phyloP scores from a whole-genome alignment of 2,329 filamentous ascomycete species.

The Drechslerella coelobrocha region DNA sequence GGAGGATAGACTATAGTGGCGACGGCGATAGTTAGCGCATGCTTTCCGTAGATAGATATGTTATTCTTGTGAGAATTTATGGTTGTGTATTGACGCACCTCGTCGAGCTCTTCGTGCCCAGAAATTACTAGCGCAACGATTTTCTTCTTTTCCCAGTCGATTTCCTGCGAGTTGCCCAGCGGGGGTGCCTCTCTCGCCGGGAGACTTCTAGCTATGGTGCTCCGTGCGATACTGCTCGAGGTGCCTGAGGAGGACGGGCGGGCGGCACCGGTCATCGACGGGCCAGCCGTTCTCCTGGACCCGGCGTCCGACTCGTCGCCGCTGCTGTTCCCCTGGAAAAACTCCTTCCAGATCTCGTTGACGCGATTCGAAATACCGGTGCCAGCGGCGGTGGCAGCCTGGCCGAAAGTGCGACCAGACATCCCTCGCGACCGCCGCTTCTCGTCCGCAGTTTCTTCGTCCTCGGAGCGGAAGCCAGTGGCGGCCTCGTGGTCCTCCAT shows the following conservation, averaged over 20 bases:
- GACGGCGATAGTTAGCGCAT: constrained; percentile 17
- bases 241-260: constrained; percentile 35
- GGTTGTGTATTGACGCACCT: constrained; percentile 18
- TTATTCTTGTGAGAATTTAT: background rate
- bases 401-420: constrained; percentile 35
- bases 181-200: constrained; percentile 21
- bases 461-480: constrained; percentile 48
- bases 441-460: constrained; percentile 49
- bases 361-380: constrained; percentile 29
- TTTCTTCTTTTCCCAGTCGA: constrained; percentile 48
- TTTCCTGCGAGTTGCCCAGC: constrained; percentile 46
- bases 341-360: constrained; percentile 49
- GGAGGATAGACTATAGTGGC: constrained; percentile 37
- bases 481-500: constrained; percentile 49
- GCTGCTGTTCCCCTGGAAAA: constrained; percentile 36
- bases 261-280: constrained; percentile 38
- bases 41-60: too few relatives aligned
- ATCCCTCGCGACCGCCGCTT: constrained; percentile 39
- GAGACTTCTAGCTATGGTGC: constrained; percentile 13
- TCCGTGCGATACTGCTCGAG: constrained; percentile 28
- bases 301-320: constrained; percentile 39
- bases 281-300: constrained; percentile 22
- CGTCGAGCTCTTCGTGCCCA: constrained; percentile 45
- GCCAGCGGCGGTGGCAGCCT: constrained; percentile 19
- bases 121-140: constrained; percentile 44